Evolutionary conservation across 2,329 filamentous ascomycete genomes (phyloP).

Genomic region (Neospermospora avenae): DNA sequence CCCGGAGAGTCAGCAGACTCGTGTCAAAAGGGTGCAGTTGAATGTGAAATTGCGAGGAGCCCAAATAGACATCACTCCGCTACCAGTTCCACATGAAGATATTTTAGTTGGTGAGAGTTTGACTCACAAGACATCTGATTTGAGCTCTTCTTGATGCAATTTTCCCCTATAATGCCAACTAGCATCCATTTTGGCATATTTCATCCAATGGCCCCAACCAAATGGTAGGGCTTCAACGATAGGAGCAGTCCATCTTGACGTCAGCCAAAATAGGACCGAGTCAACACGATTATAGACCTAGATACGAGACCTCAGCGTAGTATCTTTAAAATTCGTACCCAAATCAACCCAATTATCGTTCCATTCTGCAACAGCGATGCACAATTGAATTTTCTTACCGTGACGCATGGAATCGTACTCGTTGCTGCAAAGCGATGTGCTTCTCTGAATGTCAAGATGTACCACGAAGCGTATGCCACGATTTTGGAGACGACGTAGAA

Average conservation of each 20-base stretch:
- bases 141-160: slow-evolving; percentile 13
- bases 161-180: slow-evolving; percentile 15
- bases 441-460: slow-evolving; percentile 4
- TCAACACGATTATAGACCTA: slow-evolving; percentile 6
- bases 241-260: slow-evolving; percentile 14
- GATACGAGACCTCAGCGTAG: not conserved
- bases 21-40: not conserved
- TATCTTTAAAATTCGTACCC: no score
- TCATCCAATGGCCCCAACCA: slow-evolving; percentile 18
- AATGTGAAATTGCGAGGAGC: no score
- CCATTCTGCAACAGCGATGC: no score
- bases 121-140: slow-evolving; percentile 17
- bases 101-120: no score
- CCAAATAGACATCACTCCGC: no score
- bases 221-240: slow-evolving; percentile 17
- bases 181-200: slow-evolving; percentile 14
- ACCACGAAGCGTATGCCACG: not conserved
- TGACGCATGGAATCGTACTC: slow-evolving; percentile 14
- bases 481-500: slow-evolving; percentile 1
- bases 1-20: not conserved
- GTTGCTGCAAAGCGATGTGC: slow-evolving; percentile 8
- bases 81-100: no score
- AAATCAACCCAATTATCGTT: not conserved
- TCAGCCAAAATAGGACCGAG: slow-evolving; percentile 16
- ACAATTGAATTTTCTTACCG: not conserved